Evolutionary conservation across 805 yeast genomes (phyloP).

Genomic region (Scheffersomyces lignosus): DNA sequence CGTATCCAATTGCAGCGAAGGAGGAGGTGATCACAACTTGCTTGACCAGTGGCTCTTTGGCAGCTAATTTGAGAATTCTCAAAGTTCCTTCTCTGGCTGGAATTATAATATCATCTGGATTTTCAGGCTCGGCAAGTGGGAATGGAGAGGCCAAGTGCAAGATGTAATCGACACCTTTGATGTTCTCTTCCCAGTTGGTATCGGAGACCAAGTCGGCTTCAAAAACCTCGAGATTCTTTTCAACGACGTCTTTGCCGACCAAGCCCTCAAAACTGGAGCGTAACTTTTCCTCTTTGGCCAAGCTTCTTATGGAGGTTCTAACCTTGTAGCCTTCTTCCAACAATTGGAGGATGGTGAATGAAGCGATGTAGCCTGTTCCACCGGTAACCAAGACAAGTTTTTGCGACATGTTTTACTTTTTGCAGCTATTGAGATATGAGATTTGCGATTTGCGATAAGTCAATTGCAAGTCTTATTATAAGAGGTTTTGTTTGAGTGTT

Average conservation of each 20-base stretch:
- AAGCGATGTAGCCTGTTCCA: slow-evolving; percentile 10
- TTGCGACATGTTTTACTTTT: neutral
- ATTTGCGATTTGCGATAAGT: too few relatives aligned
- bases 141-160: slow-evolving; percentile 11
- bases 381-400: slow-evolving; percentile 11
- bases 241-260: neutral
- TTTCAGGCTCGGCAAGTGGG: slow-evolving; percentile 4
- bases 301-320: slow-evolving; percentile 12
- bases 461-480: too few relatives aligned
- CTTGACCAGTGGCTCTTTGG: slow-evolving; percentile 9
- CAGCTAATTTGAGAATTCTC: neutral
- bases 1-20: slow-evolving; percentile 12
- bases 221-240: slow-evolving; percentile 1
- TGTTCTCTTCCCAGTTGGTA: neutral
- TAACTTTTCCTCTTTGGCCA: slow-evolving; percentile 1
- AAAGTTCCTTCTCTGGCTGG: slow-evolving; percentile 9
- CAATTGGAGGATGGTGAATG: slow-evolving; percentile 6
- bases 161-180: slow-evolving; percentile 7
- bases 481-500: too few relatives aligned
- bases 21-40: slow-evolving; percentile 22
- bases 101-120: slow-evolving; percentile 6
- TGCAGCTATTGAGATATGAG: too few relatives aligned
- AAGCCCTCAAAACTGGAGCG: neutral
- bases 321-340: slow-evolving; percentile 10
- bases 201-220: slow-evolving; percentile 3